Evolutionary conservation across 257 asterid species (phyloP), one percentile per base, ranked within the genome.

Genomic region (Petunia secreta): DNA sequence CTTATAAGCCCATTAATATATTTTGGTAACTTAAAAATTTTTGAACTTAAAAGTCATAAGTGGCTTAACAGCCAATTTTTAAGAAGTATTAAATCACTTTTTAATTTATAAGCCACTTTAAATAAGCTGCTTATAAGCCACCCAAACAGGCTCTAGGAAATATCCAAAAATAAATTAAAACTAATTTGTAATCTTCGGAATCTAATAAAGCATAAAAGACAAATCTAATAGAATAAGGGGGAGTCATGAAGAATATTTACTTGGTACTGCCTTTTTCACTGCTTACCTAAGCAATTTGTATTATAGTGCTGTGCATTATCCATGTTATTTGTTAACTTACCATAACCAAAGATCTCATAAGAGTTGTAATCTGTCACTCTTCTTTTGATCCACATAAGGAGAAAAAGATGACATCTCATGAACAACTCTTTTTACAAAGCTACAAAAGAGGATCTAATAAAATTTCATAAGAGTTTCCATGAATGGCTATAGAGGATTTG

Each of bases 401-500:
- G 65, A 7, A 59, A 25, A 44, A 53, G 15, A 16, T 7, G 1
- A 10, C 46, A 55, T 68, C 34, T 82, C 46, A 68, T 77, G 75
- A 59, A 76, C 46, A 43, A 14, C 16, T 52, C 60, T 74, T 40
- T 59, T 78, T n/a, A 10, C 13, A 62, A 73, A 48, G 55, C 63
- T 8, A 71, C 40, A 77, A 77, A n/a, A 6, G 67, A 37, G 39
- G 69, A 59, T 52, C 44, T 5, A 73, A 34, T 62, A 50, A 50
- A 4, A 65, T 65, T 4, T 52, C 74, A 3, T 3, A 10, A 14
- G 36, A 65, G 74, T 65, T 69, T 74, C 83, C 87, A 41, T 44
- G 77, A 80, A 79, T 82, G 80, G 69, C 81, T 68, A 82, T 40
- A 63, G 65, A 59, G 79, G 78, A 82, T 53, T 38, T 63, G 67